These are phyloP conservation scores for Boletellus deceptivus DNA, from an alignment of 1,284 basidiomycete genomes.

Conservation along the genomic window DNA sequence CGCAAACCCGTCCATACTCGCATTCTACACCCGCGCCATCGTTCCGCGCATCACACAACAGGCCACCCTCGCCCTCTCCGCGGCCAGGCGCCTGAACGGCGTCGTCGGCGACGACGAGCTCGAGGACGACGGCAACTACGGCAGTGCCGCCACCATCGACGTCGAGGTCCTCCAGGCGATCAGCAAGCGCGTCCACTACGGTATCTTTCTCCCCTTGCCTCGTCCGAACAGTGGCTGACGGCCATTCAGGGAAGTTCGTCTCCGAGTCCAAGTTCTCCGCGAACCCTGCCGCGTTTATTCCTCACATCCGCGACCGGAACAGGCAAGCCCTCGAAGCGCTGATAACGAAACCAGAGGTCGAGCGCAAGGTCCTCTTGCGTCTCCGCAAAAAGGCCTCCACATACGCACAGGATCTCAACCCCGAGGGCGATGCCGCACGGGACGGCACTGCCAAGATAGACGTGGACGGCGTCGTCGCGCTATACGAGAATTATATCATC, in stretches of 20 bases:
- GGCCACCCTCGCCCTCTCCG: conserved; percentile 61
- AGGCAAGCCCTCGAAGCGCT: conserved; percentile 73
- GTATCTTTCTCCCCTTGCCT: conserved; percentile 43
- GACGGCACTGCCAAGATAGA: conserved; percentile 73
- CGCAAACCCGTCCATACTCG: conserved; percentile 82
- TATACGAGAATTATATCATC: conserved; percentile 95
- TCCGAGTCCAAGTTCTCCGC: conserved; percentile 93
- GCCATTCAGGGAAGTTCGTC: conserved; percentile 88
- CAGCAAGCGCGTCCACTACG: conserved; percentile 96
- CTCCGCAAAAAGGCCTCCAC: conserved; percentile 89
- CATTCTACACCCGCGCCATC: conserved; percentile 84
- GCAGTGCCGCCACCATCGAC: conserved; percentile 91
- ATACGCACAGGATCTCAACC: conserved; percentile 89
- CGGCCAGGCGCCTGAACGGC: conserved; percentile 63
- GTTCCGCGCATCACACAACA: conserved; percentile 80
- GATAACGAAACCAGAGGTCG: conserved; percentile 97
- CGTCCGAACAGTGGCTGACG: conserved; percentile 3
- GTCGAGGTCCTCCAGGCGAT: conserved; percentile 93
- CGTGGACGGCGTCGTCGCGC: conserved; percentile 85
- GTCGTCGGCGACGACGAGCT: conserved; percentile 63
- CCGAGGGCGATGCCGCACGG: conserved; percentile 67
- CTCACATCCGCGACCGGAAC: conserved; percentile 83
- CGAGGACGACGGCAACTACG: conserved; percentile 97
- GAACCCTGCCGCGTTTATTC: conserved; percentile 85
- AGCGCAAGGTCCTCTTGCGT: conserved; percentile 82